Evolutionary conservation across 805 yeast genomes (phyloP), one percentile per base, ranked within the genome.

Genomic region (Suhomyces xylopsoci): DNA sequence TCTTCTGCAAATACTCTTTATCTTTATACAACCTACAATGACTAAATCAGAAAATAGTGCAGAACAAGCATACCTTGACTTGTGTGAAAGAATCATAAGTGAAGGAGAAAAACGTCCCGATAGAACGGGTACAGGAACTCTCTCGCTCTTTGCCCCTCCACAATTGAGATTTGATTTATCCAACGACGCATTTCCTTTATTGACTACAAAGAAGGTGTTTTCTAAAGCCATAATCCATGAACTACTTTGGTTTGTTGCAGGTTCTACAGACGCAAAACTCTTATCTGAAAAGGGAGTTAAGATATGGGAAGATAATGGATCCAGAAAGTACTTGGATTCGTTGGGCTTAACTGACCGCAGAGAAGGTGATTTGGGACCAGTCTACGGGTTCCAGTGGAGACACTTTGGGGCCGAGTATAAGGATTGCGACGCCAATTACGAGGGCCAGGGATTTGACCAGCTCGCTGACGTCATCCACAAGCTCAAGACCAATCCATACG

Each of bases 261-360:
- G 98, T 0, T 82, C 85, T 56, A 94, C 99, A 0, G 96, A 93
- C 66, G 96, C 94, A 36, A 87, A 86, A 58, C 77, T 80, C 56
- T 74, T 94, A 43, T 74, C 86, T 14, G 96, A 86, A 2, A 81
- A 86, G 59, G 97, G 96, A 34, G 96, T 94, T n/a, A 92, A 84
- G 64, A 94, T 94, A 51, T 94, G 99, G 99, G 99, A 94, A 68
- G 99, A 99, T 15, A 94, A 94, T 67, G 99, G 98, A 9, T 88
- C 96, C 36, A 78, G 97, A 55, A 97, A 90, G 68, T 94, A 83
- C 66, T 75, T 94, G 51, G 97, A 94, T 67, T 79, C 82, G 3
- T 71, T 91, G 36, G 99, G 98, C 0, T 79, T 94, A 45, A 79
- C 79, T 0, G 77, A 88, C 54, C 84, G 97, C 65, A 77, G 91